These are phyloP conservation scores for Fusarium sp. DNA, from an alignment of 2,329 filamentous ascomycete genomes.

Conservation along the genomic window DNA sequence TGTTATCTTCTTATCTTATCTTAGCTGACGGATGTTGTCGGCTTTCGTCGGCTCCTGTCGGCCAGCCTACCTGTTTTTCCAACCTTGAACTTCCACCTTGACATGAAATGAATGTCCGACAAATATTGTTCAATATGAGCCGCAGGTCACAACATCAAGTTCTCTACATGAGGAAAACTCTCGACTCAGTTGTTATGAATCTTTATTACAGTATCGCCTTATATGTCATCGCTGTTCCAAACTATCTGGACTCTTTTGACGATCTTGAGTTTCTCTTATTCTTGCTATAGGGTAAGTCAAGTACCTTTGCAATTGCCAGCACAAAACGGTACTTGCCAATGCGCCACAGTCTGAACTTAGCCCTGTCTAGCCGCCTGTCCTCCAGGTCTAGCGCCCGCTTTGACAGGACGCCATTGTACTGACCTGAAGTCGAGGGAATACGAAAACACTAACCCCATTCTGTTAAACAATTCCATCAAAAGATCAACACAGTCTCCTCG, in stretches of 20 bases:
- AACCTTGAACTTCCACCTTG: rapidly evolving
- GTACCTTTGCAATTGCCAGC: background rate
- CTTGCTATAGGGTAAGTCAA: background rate
- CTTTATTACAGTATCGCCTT: rapidly evolving
- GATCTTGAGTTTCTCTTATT: rapidly evolving
- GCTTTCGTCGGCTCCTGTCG: background rate
- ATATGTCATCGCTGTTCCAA: background rate
- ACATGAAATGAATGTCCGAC: rapidly evolving
- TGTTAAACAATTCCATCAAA: background rate
- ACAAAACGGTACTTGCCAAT: background rate
- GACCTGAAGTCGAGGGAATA: background rate
- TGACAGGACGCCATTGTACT: background rate
- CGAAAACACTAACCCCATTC: background rate
- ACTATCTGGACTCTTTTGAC: background rate
- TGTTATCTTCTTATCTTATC: background rate
- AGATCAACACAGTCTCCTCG: background rate
- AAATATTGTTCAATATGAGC: no score
- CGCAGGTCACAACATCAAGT: no score
- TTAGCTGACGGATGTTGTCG: no score
- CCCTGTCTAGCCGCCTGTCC: background rate
- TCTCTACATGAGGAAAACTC: no score
- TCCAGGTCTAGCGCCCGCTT: background rate
- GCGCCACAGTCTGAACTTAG: background rate
- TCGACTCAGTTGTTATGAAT: rapidly evolving
- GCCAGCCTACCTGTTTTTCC: no score